Evolutionary conservation across 176 grass and related monocot species (phyloP).

Genomic region (Carex kokanica): DNA sequence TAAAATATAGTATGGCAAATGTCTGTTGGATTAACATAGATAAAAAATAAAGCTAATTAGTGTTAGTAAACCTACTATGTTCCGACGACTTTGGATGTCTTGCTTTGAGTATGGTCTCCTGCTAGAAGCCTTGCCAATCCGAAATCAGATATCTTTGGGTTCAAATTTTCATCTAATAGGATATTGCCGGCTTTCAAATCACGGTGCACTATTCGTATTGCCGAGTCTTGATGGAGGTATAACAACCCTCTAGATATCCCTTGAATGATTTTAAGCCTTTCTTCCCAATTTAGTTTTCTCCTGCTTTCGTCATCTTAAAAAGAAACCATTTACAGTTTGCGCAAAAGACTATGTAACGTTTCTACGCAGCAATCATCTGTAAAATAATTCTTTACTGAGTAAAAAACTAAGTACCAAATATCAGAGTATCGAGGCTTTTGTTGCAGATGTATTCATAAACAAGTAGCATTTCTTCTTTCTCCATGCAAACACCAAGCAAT

Average conservation of each 20-base stretch:
- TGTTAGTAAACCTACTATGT: constrained; percentile 33
- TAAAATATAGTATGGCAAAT: neutral
- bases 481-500: constrained; percentile 44
- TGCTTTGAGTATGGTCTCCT: constrained; percentile 34
- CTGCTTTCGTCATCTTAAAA: constrained; percentile 6
- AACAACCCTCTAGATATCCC: constrained; percentile 50
- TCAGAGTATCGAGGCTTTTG: constrained; percentile 47
- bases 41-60: neutral
- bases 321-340: neutral
- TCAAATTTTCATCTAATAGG: constrained; percentile 45
- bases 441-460: constrained; percentile 54
- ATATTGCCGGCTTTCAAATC: constrained; percentile 49
- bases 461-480: constrained; percentile 38
- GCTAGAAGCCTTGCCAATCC: constrained; percentile 37
- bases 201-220: constrained; percentile 38
- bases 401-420: constrained; percentile 43
- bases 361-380: neutral
- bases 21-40: neutral
- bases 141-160: constrained; percentile 54
- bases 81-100: constrained; percentile 37
- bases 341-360: neutral
- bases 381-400: neutral
- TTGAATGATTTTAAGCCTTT: constrained; percentile 37
- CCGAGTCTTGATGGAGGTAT: constrained; percentile 53
- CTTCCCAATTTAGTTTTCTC: constrained; percentile 29